Percentiles rank a stretch among this genome's conserved stretches.
Conservation (phyloP, 305 asterid genomes). For the Solanum hybrid region DNA sequence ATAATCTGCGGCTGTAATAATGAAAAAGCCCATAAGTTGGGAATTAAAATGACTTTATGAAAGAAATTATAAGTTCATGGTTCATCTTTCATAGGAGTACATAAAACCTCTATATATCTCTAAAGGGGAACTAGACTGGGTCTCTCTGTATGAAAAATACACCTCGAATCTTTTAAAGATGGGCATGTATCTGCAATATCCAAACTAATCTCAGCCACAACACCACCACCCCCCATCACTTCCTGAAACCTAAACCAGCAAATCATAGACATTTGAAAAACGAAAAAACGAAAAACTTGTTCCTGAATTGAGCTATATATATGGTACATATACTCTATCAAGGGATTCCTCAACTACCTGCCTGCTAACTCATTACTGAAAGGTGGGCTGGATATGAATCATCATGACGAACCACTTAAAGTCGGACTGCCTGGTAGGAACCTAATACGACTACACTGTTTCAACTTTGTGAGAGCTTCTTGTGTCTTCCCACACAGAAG, state of each 20-base stretch:
- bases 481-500: slow-evolving; percentile 50
- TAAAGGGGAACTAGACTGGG: not conserved
- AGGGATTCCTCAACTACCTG: slow-evolving; percentile 63
- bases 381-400: slow-evolving; percentile 25
- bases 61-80: not conserved
- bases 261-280: not conserved
- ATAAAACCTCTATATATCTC: not conserved
- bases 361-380: slow-evolving; percentile 31
- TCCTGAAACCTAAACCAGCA: slow-evolving; percentile 19
- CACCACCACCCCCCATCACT: slow-evolving; percentile 23
- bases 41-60: not conserved
- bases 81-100: not conserved
- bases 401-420: slow-evolving; percentile 27
- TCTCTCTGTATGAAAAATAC: not conserved
- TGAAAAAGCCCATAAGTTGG: not conserved
- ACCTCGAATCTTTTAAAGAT: slow-evolving; percentile 10
- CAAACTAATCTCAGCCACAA: slow-evolving; percentile 25
- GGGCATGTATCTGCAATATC: slow-evolving; percentile 15
- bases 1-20: too few relatives aligned
- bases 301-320: slow-evolving; percentile 62
- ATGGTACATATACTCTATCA: slow-evolving; percentile 59
- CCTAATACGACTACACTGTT: slow-evolving; percentile 35
- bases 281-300: slow-evolving; percentile 27
- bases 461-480: slow-evolving; percentile 65
- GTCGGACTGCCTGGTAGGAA: slow-evolving; percentile 30